A percentile compares a stretch with the other conserved stretches of the same genome.
Conservation (phyloP, 2,329 filamentous ascomycete genomes). For the Aspergillus sp. region DNA sequence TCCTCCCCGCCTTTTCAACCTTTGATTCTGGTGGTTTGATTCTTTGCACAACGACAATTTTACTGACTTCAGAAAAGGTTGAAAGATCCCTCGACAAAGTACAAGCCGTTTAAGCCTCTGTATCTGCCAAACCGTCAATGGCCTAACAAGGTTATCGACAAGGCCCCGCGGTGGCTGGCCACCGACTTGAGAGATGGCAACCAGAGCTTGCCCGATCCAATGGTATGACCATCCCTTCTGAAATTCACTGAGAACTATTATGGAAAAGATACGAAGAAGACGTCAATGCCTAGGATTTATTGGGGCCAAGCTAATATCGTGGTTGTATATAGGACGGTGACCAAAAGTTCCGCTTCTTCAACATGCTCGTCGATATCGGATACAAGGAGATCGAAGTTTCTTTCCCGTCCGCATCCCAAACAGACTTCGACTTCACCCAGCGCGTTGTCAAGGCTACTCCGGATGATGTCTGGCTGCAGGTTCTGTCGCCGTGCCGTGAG, state of each 20-base stretch:
- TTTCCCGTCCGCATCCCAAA: slow-evolving; percentile 90
- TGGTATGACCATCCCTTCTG: slow-evolving; percentile 56
- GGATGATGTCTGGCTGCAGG: slow-evolving; percentile 87
- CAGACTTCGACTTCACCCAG: slow-evolving; percentile 92
- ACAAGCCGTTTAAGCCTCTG: slow-evolving; percentile 42
- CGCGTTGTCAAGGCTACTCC: slow-evolving; percentile 81
- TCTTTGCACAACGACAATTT: no score
- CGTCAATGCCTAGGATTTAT: not conserved
- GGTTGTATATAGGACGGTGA: slow-evolving; percentile 66
- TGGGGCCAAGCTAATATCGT: not conserved
- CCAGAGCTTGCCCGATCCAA: slow-evolving; percentile 87
- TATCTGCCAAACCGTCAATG: slow-evolving; percentile 59
- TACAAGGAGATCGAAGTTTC: slow-evolving; percentile 98
- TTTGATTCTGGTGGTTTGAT: no score
- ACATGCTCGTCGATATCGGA: slow-evolving; percentile 85
- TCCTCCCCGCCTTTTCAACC: not conserved
- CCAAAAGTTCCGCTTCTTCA: slow-evolving; percentile 92
- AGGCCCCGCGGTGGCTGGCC: slow-evolving; percentile 84
- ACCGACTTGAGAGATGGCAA: slow-evolving; percentile 90
- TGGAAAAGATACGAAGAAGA: not conserved
- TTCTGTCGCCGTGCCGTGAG: slow-evolving; percentile 84
- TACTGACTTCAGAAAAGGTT: slow-evolving; percentile 28
- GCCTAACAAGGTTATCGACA: slow-evolving; percentile 76
- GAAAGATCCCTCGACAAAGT: slow-evolving; percentile 46
- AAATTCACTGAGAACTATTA: not conserved